phyloP scores from a whole-genome alignment of 192 early-diverging fungal species.

The Coemansia sp. region DNA sequence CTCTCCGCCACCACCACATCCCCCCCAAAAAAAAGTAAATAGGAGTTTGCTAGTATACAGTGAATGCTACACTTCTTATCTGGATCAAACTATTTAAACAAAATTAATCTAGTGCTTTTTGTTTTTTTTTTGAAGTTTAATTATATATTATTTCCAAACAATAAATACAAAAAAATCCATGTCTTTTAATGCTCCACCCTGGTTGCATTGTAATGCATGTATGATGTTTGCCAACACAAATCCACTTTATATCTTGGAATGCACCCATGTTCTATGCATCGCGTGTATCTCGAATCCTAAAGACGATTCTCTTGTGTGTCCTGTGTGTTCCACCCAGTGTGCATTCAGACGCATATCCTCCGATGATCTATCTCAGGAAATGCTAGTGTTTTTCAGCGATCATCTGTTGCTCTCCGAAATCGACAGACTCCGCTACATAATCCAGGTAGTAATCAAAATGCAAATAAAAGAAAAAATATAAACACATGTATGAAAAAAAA shows the following conservation, averaged over 20 bases:
- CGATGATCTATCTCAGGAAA: conserved; percentile 19
- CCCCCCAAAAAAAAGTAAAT: too few species aligned
- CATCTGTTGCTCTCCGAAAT: conserved; percentile 28
- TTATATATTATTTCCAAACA: neutral
- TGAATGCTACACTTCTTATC: neutral
- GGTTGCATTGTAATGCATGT: conserved; percentile 51
- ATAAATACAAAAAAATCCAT: conserved; percentile 2
- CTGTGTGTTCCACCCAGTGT: conserved; percentile 30
- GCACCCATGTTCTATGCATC: conserved; percentile 39
- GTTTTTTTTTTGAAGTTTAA: neutral
- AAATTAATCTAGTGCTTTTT: neutral
- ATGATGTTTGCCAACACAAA: conserved; percentile 16
- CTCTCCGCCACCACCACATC: neutral
- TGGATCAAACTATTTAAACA: neutral
- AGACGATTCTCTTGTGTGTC: conserved; percentile 13
- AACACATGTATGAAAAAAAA: too few species aligned
- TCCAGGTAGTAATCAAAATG: conserved; percentile 21
- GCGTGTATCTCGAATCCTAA: conserved; percentile 7
- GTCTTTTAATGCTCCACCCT: conserved; percentile 15
- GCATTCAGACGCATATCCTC: conserved; percentile 23
- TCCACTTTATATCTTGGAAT: conserved; percentile 32
- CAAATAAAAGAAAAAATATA: neutral
- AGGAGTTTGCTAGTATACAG: too few species aligned
- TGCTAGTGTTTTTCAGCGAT: conserved; percentile 25
- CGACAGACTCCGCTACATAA: conserved; percentile 36